These are phyloP conservation scores for Colletotrichum coccodes DNA, from an alignment of 2,329 filamentous ascomycete species.

Conservation along the genomic window DNA sequence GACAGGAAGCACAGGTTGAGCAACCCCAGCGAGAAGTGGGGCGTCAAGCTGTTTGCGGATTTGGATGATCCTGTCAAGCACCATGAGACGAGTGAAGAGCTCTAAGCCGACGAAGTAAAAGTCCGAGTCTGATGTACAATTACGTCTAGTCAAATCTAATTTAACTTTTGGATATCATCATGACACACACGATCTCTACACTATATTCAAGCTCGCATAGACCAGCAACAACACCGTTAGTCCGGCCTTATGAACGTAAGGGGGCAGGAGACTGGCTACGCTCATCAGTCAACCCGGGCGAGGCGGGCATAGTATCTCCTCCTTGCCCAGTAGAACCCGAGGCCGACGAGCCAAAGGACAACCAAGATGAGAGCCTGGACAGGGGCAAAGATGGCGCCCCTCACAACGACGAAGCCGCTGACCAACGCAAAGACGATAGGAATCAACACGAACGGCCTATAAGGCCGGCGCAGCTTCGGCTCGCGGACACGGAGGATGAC, in stretches of 20 bases:
- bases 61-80: constrained; percentile 47
- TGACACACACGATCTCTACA: too few species aligned
- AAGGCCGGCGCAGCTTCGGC: constrained; percentile 64
- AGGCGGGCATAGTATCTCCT: constrained; percentile 9
- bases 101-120: background rate
- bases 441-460: constrained; percentile 61
- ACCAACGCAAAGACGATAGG: constrained; percentile 65
- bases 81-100: constrained; percentile 17
- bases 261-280: too few species aligned
- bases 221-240: too few species aligned
- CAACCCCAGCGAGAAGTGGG: constrained; percentile 51
- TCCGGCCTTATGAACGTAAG: too few species aligned
- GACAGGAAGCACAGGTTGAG: constrained; percentile 45
- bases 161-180: background rate
- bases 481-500: constrained; percentile 66
- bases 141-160: background rate
- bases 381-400: constrained; percentile 69
- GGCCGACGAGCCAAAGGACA: constrained; percentile 59
- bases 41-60: constrained; percentile 49
- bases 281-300: background rate
- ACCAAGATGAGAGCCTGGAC: constrained; percentile 62
- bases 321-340: constrained; percentile 50
- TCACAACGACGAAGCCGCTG: constrained; percentile 67
- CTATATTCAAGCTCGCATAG: too few species aligned
- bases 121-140: background rate